Conservation (phyloP, 306 rosid genomes). For the Cicer judaicum region DNA sequence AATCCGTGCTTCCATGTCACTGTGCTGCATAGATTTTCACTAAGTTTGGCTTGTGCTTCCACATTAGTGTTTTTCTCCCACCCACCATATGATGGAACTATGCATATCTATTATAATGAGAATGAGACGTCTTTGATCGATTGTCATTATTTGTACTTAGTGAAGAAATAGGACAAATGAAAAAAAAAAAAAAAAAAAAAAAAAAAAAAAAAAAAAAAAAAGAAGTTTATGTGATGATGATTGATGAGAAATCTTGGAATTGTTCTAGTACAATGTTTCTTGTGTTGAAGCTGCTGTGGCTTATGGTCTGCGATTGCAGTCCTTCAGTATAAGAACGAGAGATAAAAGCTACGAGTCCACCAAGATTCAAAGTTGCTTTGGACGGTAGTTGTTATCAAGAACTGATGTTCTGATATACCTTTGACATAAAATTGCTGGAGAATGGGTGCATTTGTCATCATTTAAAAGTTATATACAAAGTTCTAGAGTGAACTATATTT, state of each 20-base stretch:
- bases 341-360: conserved; percentile 4
- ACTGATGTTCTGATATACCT: conserved; percentile 13
- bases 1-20: too few species aligned
- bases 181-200: background rate
- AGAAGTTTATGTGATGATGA: conserved; percentile 26
- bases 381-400: conserved; percentile 8
- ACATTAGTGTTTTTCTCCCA: background rate
- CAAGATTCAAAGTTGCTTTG: background rate
- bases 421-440: background rate
- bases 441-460: conserved; percentile 16
- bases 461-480: background rate
- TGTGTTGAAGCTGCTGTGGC: background rate
- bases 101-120: conserved; percentile 16
- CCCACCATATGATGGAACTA: background rate
- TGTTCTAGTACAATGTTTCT: background rate
- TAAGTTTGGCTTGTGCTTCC: background rate
- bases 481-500: background rate
- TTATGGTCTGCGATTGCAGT: background rate
- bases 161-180: conserved; percentile 3
- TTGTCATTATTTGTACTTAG: background rate
- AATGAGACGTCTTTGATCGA: conserved; percentile 1
- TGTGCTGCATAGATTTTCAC: background rate
- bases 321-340: conserved; percentile 19
- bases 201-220: too few species aligned
- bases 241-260: background rate